Evolutionary conservation across 441 rosid species (phyloP), one percentile per base, ranked within the genome.

Genomic region (Euphorbia celastroides): DNA sequence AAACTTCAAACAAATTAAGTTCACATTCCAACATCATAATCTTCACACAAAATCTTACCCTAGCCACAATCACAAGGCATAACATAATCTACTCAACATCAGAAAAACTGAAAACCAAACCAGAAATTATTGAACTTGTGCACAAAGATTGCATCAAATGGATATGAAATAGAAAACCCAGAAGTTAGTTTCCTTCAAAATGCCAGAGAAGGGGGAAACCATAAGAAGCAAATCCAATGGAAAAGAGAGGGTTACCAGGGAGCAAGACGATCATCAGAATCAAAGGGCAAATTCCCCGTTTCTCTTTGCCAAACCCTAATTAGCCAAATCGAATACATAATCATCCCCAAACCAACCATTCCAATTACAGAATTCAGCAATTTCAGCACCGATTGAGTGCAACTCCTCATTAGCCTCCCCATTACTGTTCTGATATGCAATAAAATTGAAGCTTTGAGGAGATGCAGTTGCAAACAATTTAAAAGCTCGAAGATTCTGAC

Each of bases 291-390:
- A 50, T 78, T 75, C 46, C 85, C 90, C 67, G 64, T 77, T 73
- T 86, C 80, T 68, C 82, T 81, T 71, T 83, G 79, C 97, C 98
- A 90, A 72, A 74, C 83, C 77, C 86, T 76, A 58, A 88, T 75
- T 32, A 89, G 74, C 97, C 97, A 90, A 60, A 83, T 75, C n/a
- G 84, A 74, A 74, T 84, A 89, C 57, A 90, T 52, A 17, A 91
- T 69, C 93, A 83, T 79, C 36, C 86, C 88, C 51, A 88, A 55
- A 17, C 97, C 97, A 73, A 84, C 86, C 95, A 93, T 89, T 28
- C 97, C 99, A 7, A 84, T 64, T 19, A 84, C 41, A 13, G 83
- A 86, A 83, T 93, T 93, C 72, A 84, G 76, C 70, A 89, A 73
- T 83, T 93, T 93, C 74, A 91, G 60, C 31, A 85, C 42, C 11